Conservation (phyloP, 1,139 yeast genomes). For the Lodderomyces oxycetoniae region DNA sequence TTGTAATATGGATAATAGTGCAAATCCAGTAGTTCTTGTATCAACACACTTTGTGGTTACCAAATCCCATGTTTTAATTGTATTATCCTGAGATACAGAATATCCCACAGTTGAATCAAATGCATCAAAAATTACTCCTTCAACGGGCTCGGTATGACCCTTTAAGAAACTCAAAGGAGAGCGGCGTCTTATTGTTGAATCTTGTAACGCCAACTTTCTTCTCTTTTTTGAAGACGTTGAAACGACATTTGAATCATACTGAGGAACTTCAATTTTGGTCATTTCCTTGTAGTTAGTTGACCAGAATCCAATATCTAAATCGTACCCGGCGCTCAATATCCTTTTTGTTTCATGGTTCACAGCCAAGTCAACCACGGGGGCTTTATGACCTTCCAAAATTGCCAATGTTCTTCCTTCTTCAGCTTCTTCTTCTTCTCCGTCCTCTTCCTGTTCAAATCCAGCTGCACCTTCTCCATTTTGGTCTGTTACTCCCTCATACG, state of each 20-base stretch:
- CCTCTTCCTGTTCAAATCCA: slow-evolving; percentile 30
- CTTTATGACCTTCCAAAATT: slow-evolving; percentile 82
- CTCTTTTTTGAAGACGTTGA: slow-evolving; percentile 88
- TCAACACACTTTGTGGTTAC: slow-evolving; percentile 80
- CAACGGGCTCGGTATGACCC: slow-evolving; percentile 84
- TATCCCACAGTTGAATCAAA: slow-evolving; percentile 77
- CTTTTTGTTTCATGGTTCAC: slow-evolving; percentile 49
- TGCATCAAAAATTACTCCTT: slow-evolving; percentile 71
- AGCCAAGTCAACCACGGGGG: slow-evolving; percentile 75
- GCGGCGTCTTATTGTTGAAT: slow-evolving; percentile 72
- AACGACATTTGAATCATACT: slow-evolving; percentile 42
- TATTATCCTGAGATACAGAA: slow-evolving; percentile 93
- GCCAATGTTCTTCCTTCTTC: slow-evolving; percentile 77
- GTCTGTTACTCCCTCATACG: slow-evolving; percentile 36
- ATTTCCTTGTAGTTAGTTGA: slow-evolving; percentile 80
- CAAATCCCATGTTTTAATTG: slow-evolving; percentile 93
- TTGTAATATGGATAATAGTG: slow-evolving; percentile 71
- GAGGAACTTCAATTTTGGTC: slow-evolving; percentile 65
- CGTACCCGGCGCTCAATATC: slow-evolving; percentile 82
- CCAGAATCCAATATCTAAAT: slow-evolving; percentile 82
- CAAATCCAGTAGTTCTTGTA: slow-evolving; percentile 83
- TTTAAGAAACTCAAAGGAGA: slow-evolving; percentile 74
- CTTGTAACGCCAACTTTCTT: slow-evolving; percentile 74
- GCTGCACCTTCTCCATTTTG: no score
- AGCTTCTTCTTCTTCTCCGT: slow-evolving; percentile 30